A percentile compares a stretch with the other conserved stretches of the same genome.
Conservation (phyloP, 75 land plant species). For the Pinus albicaulis region DNA sequence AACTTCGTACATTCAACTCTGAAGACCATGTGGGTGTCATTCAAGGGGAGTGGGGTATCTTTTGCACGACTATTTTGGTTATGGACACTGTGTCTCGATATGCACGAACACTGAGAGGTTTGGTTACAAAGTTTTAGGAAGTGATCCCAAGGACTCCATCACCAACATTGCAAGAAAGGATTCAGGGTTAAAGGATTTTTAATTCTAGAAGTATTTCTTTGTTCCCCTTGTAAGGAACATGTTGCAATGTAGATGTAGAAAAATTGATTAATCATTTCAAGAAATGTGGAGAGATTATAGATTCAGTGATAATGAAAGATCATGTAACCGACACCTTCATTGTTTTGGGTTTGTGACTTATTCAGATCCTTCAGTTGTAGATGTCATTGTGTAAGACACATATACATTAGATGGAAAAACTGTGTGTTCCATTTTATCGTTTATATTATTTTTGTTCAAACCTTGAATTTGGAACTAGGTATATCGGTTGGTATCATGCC, state of each 20-base stretch:
- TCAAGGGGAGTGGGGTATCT: too few species aligned
- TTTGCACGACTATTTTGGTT: too few species aligned
- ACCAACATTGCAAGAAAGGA: conserved; percentile 14
- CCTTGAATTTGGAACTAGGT: background rate
- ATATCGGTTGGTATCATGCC: too few species aligned
- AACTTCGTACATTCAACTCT: too few species aligned
- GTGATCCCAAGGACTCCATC: conserved; percentile 18
- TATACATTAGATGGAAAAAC: conserved; percentile 72
- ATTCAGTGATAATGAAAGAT: conserved; percentile 80
- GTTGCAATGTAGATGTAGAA: conserved; percentile 25
- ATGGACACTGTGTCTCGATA: too few species aligned
- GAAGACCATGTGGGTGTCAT: too few species aligned
- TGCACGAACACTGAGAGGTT: too few species aligned
- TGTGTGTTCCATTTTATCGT: conserved; percentile 20
- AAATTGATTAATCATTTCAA: conserved; percentile 55
- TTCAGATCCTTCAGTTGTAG: conserved; percentile 56
- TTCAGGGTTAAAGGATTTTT: conserved; percentile 11
- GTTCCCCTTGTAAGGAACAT: too few species aligned
- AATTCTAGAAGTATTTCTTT: too few species aligned
- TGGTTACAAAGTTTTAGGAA: too few species aligned
- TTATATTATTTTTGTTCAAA: background rate
- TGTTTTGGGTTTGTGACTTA: conserved; percentile 89
- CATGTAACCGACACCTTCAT: conserved; percentile 52
- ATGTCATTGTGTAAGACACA: conserved; percentile 48
- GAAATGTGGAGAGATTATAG: conserved; percentile 75